Percentiles rank a stretch among this genome's conserved stretches.
These are phyloP conservation scores for Protomyces lactucae-debilis DNA, from an alignment of 1,139 yeast genomes.

Conservation along the genomic window DNA sequence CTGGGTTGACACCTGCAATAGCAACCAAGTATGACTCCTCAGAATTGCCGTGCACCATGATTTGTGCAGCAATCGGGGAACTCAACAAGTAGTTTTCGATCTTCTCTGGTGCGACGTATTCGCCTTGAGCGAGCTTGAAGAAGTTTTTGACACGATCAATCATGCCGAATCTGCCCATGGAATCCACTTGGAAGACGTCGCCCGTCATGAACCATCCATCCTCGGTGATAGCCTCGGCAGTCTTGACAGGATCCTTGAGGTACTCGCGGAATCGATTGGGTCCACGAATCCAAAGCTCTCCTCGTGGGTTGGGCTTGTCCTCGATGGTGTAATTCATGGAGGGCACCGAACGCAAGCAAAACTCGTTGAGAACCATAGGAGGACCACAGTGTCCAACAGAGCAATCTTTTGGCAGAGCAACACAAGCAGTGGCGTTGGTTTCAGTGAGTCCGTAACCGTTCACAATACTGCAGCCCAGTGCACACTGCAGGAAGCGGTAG, in stretches of 20 bases:
- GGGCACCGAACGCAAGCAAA: constrained; percentile 61
- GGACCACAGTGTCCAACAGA: constrained; percentile 60
- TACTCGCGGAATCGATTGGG: constrained; percentile 60
- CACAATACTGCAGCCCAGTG: constrained; percentile 53
- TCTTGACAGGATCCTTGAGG: constrained; percentile 54
- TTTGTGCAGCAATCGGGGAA: constrained; percentile 52
- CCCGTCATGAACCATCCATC: constrained; percentile 79
- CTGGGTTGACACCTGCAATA: constrained; percentile 57
- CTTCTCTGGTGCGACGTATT: constrained; percentile 73
- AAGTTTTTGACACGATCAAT: constrained; percentile 76
- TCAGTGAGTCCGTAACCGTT: constrained; percentile 83
- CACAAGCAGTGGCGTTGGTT: constrained; percentile 59
- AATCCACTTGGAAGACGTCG: constrained; percentile 59
- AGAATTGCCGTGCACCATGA: constrained; percentile 68
- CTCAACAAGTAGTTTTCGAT: constrained; percentile 63
- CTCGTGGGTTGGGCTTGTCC: constrained; percentile 48
- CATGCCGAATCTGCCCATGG: constrained; percentile 54
- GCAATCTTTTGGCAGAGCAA: constrained; percentile 48
- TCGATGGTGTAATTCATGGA: constrained; percentile 59
- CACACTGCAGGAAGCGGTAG: constrained; percentile 56
- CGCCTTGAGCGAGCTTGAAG: constrained; percentile 72
- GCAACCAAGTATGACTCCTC: constrained; percentile 58
- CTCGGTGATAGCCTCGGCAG: constrained; percentile 50
- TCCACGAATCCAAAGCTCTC: constrained; percentile 64
- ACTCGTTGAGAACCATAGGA: constrained; percentile 50